Evolutionary conservation across 208 protist genomes (phyloP), one percentile per base, ranked within the genome.

Genomic region (Phytomonas sp.): DNA sequence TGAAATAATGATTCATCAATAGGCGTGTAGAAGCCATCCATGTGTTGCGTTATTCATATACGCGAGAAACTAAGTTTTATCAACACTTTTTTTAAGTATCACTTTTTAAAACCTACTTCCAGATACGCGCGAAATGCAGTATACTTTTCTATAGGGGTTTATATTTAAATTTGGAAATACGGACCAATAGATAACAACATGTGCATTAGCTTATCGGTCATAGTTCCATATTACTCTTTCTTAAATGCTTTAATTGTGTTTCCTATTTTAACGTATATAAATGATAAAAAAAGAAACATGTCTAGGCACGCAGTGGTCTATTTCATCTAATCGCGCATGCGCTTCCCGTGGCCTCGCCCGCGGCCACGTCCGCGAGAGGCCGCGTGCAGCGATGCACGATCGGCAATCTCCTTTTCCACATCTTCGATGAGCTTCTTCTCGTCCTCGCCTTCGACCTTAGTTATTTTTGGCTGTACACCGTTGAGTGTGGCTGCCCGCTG

Each of bases 351-450:
- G 46, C 66, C 46, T 66, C 82, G 69, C 23, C 84, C 81, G 65
- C 82, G 72, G 56, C 76, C 81, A 69, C 83, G 70, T 62, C 81
- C 70, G 31, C 83, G 63, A 60, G 77, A 64, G 63, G 62, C 66
- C 61, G 59, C 60, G 28, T 82, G 46, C 66, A 81, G 77, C 62
- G 83, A 71, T 6, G 85, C 85, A n/a, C 89, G 87, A 61, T 92
- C 85, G 0, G 81, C 62, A 62, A 95, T 95, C 60, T 95, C 89
- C 76, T 83, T 87, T 74, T 95, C 89, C 0, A 93, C 89, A 56
- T 81, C 79, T 64, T 71, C 79, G 53, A 93, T 74, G n/a, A 93
- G 76, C 67, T 72, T 33, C 72, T 84, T 83, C 71, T 95, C 89
- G 17, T 88, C 83, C 37, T 84, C 87, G 37, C 66, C 84, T 31